Evolutionary conservation across 2,329 filamentous ascomycete genomes (phyloP).

Genomic region (Microsporum ferrugineum): DNA sequence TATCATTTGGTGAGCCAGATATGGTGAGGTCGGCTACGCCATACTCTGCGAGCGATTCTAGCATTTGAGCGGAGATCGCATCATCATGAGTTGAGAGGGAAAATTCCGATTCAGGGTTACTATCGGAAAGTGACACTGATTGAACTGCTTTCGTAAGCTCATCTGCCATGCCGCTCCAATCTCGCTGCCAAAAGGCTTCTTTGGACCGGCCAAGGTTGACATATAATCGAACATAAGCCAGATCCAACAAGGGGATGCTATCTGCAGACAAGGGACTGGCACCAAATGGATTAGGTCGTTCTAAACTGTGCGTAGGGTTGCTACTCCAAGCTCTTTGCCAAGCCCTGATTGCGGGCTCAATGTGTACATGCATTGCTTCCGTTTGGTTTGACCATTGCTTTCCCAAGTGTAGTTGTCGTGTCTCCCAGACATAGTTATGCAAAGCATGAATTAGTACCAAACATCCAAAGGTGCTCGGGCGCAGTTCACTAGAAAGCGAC

Average conservation of each 20-base stretch:
- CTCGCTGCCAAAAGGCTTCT: conserved; percentile 85
- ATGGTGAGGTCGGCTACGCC: conserved; percentile 29
- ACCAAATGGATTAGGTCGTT: conserved; percentile 74
- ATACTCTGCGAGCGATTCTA: conserved; percentile 28
- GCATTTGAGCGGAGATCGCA: conserved; percentile 17
- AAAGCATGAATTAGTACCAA: conserved; percentile 84
- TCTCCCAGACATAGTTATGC: conserved; percentile 98
- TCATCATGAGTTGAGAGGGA: conserved; percentile 22
- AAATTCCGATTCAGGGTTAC: conserved; percentile 20
- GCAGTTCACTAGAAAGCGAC: conserved; percentile 50
- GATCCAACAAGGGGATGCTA: conserved; percentile 77
- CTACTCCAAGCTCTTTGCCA: conserved; percentile 90
- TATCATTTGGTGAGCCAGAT: conserved; percentile 27
- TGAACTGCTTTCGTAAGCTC: conserved; percentile 71
- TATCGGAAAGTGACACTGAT: conserved; percentile 58
- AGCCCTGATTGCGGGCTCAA: conserved; percentile 82
- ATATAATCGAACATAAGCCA: conserved; percentile 85
- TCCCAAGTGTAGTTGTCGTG: conserved; percentile 75
- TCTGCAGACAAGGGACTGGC: conserved; percentile 76
- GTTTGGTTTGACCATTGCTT: conserved; percentile 83
- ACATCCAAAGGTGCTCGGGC: conserved; percentile 84
- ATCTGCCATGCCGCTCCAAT: conserved; percentile 84
- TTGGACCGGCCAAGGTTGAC: conserved; percentile 88
- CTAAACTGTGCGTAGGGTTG: conserved; percentile 71
- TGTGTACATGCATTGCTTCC: conserved; percentile 89